A percentile compares a stretch with the other conserved stretches of the same genome.
These are phyloP conservation scores for Citrus australasica DNA, from an alignment of 345 rosid species.

Conservation along the genomic window DNA sequence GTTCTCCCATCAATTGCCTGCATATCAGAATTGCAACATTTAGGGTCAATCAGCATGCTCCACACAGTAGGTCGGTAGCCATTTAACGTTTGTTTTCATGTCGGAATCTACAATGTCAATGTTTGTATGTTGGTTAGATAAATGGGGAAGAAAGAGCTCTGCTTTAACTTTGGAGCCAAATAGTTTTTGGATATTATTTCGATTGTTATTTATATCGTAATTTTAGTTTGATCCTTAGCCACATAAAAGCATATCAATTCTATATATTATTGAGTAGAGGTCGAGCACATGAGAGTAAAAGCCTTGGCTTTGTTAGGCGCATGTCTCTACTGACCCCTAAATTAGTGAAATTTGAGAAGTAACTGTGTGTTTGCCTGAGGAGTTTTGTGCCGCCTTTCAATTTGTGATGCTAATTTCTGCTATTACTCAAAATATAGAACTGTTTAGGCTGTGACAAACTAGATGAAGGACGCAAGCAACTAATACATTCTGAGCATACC, in stretches of 20 bases:
- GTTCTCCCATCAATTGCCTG: slow-evolving; percentile 77
- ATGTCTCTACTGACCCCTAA: background rate
- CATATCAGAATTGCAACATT: slow-evolving; percentile 8
- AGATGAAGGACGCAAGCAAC: background rate
- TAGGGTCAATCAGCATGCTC: background rate
- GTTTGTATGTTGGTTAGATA: too few relatives aligned
- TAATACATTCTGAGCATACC: background rate
- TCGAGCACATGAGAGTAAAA: background rate
- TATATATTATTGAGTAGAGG: background rate
- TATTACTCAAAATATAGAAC: background rate
- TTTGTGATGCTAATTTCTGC: background rate
- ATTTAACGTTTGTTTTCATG: background rate
- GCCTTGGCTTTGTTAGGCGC: background rate
- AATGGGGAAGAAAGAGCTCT: background rate
- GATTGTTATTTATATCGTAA: background rate
- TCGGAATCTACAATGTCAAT: background rate
- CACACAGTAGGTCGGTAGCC: background rate
- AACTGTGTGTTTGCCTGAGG: background rate
- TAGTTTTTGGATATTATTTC: background rate
- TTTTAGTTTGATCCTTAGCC: background rate
- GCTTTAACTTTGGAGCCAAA: background rate
- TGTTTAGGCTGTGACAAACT: background rate
- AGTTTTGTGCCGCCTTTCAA: background rate
- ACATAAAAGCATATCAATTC: background rate
- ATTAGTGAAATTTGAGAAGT: background rate